Percentiles rank a stretch among this genome's conserved stretches.
Conservation (phyloP, 129 eudicot species). For the Tanacetum coccineum region DNA sequence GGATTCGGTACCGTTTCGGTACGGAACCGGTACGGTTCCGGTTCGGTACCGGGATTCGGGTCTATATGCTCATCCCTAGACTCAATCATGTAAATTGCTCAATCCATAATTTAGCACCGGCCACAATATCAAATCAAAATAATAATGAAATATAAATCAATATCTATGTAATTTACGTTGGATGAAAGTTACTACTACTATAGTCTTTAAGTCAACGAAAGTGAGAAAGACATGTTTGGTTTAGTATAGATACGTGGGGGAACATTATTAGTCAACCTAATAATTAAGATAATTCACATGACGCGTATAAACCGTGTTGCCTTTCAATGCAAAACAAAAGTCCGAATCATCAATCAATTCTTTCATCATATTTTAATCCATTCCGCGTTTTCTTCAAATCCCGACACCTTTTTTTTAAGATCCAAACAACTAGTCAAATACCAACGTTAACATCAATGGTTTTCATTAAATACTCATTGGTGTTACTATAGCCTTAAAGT, state of each 20-base stretch:
- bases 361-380: not conserved
- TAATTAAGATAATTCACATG: not conserved
- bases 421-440: not conserved
- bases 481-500: too few species aligned
- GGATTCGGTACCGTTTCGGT: too few species aligned
- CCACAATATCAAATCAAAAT: not conserved
- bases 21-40: too few species aligned
- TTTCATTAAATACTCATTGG: not conserved
- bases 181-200: not conserved
- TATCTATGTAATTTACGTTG: not conserved
- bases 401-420: not conserved
- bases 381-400: constrained; percentile 1
- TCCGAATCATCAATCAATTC: not conserved
- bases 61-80: too few species aligned
- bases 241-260: constrained; percentile 1
- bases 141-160: not conserved
- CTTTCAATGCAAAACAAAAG: not conserved
- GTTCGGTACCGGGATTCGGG: too few species aligned
- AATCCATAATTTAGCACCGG: not conserved
- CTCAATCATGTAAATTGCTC: too few species aligned
- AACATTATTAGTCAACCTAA: constrained; percentile 8
- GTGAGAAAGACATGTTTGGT: constrained; percentile 2
- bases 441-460: constrained; percentile 5
- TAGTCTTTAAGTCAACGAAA: constrained; percentile 2
- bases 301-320: constrained; percentile 23